Base-by-base conservation (phyloP, 306 rosid genomes). In the Trifolium fragiferum region DNA sequence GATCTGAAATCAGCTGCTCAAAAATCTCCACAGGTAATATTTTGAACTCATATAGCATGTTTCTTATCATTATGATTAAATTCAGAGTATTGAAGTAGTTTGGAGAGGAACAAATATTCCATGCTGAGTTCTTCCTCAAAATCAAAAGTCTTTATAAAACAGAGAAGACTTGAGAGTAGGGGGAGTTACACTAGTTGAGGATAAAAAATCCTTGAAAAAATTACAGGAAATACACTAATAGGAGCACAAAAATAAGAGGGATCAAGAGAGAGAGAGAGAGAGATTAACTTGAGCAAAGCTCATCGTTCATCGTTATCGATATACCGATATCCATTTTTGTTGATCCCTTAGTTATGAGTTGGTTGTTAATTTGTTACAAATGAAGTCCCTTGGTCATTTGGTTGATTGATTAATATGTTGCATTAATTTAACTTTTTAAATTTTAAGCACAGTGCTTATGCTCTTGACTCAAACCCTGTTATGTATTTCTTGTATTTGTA, bases 1-100 rank as follows among this genome's bases (percentile, higher is more conserved):
- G 99, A 95, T 87, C 82, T 92, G 46, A 95, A 87, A 87, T 66
- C 96, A 73, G 99, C 99, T 25, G 93, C 93, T 82, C 93, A 95
- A 85, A 78, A 83, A 65, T 95, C 98, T 73, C 96, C 98, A 21
- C 98, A 95, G 96, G 99, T 73, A 25, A 61, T 51, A 43, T 35
- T 66, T 68, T 78, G 67, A 30, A 75, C 51, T 70, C 11, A 30
- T 65, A 35, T 50, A 12, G 23, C 62, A 46, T 66, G 74, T 68
- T 54, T 51, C 70, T 37, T 20, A 64, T 64, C n/a, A 32, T n/a
- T 8, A 32, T 49, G 40, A 75, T 80, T 80, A 55, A 73, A 73
- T 73, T 61, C 10, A 19, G 5, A 32, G 58, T 58, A 74, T 62
- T 2, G 35, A 18, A 65, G 21, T 30, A 55, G 21, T 53, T 60